Evolutionary conservation across 1,284 basidiomycete genomes (phyloP).

Genomic region (Exsudoporus floridanus): DNA sequence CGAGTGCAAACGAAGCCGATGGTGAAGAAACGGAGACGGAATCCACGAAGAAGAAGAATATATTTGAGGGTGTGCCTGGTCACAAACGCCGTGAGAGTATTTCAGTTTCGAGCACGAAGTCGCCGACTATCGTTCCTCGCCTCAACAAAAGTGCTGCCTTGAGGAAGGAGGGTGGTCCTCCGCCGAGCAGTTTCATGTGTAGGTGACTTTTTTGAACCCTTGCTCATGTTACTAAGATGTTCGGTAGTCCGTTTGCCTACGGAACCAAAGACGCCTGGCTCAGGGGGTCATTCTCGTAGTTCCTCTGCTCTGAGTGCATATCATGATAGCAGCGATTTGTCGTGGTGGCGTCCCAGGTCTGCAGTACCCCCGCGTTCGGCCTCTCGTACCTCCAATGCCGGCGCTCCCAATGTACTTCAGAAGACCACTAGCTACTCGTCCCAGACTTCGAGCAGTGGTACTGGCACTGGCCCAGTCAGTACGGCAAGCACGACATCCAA

Average conservation of each 20-base stretch:
- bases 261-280: conserved; percentile 41
- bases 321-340: conserved; percentile 14
- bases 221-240: conserved; percentile 1
- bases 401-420: conserved; percentile 1
- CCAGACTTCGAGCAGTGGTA: conserved; percentile 32
- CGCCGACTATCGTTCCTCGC: conserved; percentile 64
- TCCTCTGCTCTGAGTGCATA: conserved; percentile 37
- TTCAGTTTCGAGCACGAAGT: conserved; percentile 57
- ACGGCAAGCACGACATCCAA: conserved; percentile 24
- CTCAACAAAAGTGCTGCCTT: conserved; percentile 69
- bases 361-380: conserved; percentile 25
- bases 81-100: conserved; percentile 77
- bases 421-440: conserved; percentile 27
- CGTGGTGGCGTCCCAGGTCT: conserved; percentile 25
- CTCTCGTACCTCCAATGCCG: conserved; percentile 25
- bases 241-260: conserved; percentile 43
- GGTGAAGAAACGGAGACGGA: conserved; percentile 38
- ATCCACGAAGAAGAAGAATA: conserved; percentile 32
- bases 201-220: conserved; percentile 26
- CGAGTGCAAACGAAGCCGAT: conserved; percentile 31
- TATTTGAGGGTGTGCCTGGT: conserved; percentile 77
- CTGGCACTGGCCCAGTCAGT: conserved; percentile 28
- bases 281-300: conserved; percentile 41
- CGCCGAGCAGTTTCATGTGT: conserved; percentile 68
- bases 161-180: conserved; percentile 47